Percentiles rank a stretch among this genome's conserved stretches.
phyloP scores from a whole-genome alignment of 2,329 filamentous ascomycete genomes.

The Niveomyces coronatus region DNA sequence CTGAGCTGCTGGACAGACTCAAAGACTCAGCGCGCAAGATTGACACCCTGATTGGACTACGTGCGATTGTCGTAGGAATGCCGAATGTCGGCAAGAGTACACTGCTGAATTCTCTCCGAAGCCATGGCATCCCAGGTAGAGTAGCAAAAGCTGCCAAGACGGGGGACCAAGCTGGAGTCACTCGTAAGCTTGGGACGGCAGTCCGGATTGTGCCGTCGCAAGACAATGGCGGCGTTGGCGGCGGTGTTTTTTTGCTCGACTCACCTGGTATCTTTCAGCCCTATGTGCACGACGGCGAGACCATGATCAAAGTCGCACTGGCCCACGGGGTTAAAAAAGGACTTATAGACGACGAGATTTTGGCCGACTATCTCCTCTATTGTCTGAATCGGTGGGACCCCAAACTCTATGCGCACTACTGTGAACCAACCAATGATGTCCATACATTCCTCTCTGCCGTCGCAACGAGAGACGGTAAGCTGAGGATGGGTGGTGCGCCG shows the following conservation, averaged over 20 bases:
- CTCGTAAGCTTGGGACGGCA: conserved; percentile 69
- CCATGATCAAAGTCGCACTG: conserved; percentile 91
- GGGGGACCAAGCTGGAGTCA: conserved; percentile 81
- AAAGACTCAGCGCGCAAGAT: conserved; percentile 20
- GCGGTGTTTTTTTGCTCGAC: conserved; percentile 75
- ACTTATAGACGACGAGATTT: conserved; percentile 62
- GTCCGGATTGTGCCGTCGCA: conserved; percentile 58
- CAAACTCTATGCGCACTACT: conserved; percentile 50
- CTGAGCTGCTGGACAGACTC: conserved; percentile 28
- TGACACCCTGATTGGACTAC: conserved; percentile 65
- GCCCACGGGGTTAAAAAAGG: conserved; percentile 87
- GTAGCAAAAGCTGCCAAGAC: conserved; percentile 63
- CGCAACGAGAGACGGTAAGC: conserved; percentile 62
- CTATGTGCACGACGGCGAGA: conserved; percentile 72
- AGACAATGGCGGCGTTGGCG: conserved; percentile 34
- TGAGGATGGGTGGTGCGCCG: conserved; percentile 62
- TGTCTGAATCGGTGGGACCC: conserved; percentile 63
- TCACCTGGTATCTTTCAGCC: conserved; percentile 94
- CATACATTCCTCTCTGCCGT: conserved; percentile 58
- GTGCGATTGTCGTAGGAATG: conserved; percentile 88
- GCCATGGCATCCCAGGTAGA: conserved; percentile 42
- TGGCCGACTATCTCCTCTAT: conserved; percentile 87
- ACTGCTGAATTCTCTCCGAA: conserved; percentile 77
- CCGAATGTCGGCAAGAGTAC: conserved; percentile 96
- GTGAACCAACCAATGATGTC: conserved; percentile 75